phyloP scores from a whole-genome alignment of 352 stramenopile genomes.

The Phytopythium oedochilum region DNA sequence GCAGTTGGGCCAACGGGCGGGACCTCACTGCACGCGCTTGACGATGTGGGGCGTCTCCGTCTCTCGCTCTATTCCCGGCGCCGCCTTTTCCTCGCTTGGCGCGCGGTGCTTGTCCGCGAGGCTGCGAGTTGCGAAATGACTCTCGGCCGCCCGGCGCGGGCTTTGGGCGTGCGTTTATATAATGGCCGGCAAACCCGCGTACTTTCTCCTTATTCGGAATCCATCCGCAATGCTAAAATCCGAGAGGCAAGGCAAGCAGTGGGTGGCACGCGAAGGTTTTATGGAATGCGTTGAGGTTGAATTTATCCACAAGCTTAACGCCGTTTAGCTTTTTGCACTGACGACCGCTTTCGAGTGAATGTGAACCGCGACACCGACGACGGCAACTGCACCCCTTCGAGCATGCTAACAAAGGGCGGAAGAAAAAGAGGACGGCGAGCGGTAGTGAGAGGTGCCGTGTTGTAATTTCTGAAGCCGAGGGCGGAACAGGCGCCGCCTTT shows the following conservation, averaged over 20 bases:
- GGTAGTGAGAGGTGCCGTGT: not conserved
- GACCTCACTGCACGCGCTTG: not conserved
- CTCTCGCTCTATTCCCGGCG: constrained; percentile 3
- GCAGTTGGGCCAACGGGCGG: constrained; percentile 2
- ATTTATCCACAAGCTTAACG: not conserved
- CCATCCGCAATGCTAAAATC: not conserved
- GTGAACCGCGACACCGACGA: not conserved
- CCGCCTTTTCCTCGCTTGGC: not conserved
- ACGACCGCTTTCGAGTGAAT: constrained; percentile 1
- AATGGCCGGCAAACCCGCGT: not conserved
- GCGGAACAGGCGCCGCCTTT: not conserved
- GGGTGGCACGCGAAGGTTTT: not conserved
- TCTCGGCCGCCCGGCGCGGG: not conserved
- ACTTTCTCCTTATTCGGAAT: constrained; percentile 3
- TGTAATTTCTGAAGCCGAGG: not conserved
- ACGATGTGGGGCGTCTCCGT: not conserved
- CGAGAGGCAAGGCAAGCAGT: not conserved
- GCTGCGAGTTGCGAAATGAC: constrained; percentile 5
- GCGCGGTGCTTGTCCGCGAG: constrained; percentile 6
- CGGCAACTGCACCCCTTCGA: not conserved
- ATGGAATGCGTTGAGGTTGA: not conserved
- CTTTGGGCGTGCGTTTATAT: too few relatives aligned
- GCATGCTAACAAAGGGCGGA: not conserved
- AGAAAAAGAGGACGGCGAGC: not conserved
- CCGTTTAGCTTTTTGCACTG: not conserved